Evolutionary conservation across 768 basidiomycete species (phyloP).

Genomic region (Holtermannia corniformis): DNA sequence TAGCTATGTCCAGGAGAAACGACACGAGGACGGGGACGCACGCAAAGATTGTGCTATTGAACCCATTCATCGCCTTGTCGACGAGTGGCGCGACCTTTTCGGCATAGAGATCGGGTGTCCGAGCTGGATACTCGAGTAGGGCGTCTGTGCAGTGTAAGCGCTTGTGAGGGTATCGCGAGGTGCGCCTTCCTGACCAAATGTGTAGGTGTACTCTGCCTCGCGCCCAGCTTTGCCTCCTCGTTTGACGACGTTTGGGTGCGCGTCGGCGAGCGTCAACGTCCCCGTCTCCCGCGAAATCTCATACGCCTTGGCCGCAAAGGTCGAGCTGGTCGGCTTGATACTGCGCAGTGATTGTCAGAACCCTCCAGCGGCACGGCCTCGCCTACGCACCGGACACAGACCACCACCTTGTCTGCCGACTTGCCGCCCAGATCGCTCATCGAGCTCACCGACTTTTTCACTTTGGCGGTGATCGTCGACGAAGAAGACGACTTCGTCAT

Average conservation of each 20-base stretch:
- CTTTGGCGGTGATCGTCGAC: conserved; percentile 1
- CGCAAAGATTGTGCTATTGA: conserved; percentile 41
- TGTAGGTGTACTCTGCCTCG: conserved; percentile 36
- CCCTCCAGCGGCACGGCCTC: background rate
- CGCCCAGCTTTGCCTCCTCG: conserved; percentile 37
- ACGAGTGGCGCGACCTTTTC: conserved; percentile 33
- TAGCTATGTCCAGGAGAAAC: no score
- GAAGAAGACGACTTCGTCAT: background rate
- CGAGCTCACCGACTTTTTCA: conserved; percentile 18
- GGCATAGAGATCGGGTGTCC: conserved; percentile 31
- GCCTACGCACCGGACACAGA: conserved; percentile 31
- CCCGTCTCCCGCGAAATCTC: conserved; percentile 16
- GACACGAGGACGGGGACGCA: conserved; percentile 5
- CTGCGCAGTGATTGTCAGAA: conserved; percentile 7
- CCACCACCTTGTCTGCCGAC: conserved; percentile 29
- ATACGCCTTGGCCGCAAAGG: conserved; percentile 25
- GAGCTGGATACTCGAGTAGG: conserved; percentile 27
- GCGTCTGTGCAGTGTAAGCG: conserved; percentile 18
- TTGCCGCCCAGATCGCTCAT: conserved; percentile 1
- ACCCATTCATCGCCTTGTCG: conserved; percentile 39
- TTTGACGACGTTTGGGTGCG: conserved; percentile 37
- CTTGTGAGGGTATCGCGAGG: background rate
- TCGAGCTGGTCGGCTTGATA: conserved; percentile 28
- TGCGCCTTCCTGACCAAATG: conserved; percentile 26
- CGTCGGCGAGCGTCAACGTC: conserved; percentile 26